Evolutionary conservation across 108 stramenopile genomes (phyloP), one percentile per base, ranked within the genome.

Genomic region (Mediolabrus comicus): DNA sequence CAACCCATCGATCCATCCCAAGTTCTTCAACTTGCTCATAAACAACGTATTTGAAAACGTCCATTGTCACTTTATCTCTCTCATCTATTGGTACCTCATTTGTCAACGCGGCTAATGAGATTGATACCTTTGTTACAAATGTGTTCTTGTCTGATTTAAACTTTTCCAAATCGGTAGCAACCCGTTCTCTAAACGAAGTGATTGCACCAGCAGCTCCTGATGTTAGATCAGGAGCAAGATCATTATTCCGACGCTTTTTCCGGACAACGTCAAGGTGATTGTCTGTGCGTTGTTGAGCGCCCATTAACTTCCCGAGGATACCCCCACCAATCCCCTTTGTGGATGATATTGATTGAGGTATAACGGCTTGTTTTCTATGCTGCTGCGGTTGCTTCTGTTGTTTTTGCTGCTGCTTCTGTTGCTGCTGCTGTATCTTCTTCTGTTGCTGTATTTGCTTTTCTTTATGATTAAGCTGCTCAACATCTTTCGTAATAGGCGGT

Each of bases 11-110:
- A 62, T 91, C 93, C 58, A 59, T 61, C 35, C 89, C 89, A 27
- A 90, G 64, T 76, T 94, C 93, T 76, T 94, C 93, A 22, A 89
- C 93, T 52, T 84, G 84, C 75, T 94, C 93, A 53, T 90, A 90
- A 3, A 94, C 90, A 32, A 90, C 83, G 61, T 88, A 94, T 71
- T 90, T 87, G 25, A 94, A 64, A 3, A 90, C 84, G 65, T 91
- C 86, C 89, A 94, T 91, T 27, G 90, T 90, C 35, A 94, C 78
- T 57, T 77, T 83, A 16, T 79, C 81, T 16, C 75, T 78, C 31
- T 90, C 87, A 12, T 71, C 68, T 11, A 53, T 11, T 4, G 75
- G 69, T 0, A 76, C 74, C 11, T 13, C 8, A 29, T 38, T 55
- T 2, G 76, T 58, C 26, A 80, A 22, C 28, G 69, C 35, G 11